These are phyloP conservation scores for Penicillium bovifimosum DNA, from an alignment of 495 filamentous ascomycete genomes.

Conservation along the genomic window DNA sequence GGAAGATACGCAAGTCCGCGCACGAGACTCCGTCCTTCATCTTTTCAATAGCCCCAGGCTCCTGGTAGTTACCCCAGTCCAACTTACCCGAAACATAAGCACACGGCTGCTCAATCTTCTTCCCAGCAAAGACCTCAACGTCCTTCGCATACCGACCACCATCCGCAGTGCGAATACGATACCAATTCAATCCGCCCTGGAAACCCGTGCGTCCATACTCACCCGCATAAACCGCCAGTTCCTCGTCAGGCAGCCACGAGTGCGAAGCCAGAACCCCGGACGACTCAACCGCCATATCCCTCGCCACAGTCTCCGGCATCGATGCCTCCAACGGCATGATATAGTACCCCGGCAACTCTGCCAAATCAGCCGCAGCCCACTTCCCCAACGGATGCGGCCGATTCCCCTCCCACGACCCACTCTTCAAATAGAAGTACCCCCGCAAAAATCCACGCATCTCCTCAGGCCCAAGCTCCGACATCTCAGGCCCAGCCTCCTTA, in stretches of 20 bases:
- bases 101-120: slow-evolving; percentile 57
- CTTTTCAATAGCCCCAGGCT: slow-evolving; percentile 55
- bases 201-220: slow-evolving; percentile 64
- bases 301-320: slow-evolving; percentile 53
- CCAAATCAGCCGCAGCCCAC: slow-evolving; percentile 53
- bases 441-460: slow-evolving; percentile 55
- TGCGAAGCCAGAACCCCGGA: slow-evolving; percentile 17
- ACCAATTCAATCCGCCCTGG: slow-evolving; percentile 68
- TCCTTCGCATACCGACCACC: slow-evolving; percentile 40
- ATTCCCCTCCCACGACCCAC: slow-evolving; percentile 54
- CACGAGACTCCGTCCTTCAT: slow-evolving; percentile 43
- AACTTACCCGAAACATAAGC: slow-evolving; percentile 53
- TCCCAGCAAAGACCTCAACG: slow-evolving; percentile 54
- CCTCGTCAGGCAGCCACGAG: slow-evolving; percentile 51
- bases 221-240: slow-evolving; percentile 53
- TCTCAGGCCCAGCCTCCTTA: slow-evolving; percentile 48
- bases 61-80: slow-evolving; percentile 66
- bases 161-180: slow-evolving; percentile 52
- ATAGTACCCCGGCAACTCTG: slow-evolving; percentile 61
- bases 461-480: slow-evolving; percentile 44
- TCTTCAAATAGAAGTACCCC: slow-evolving; percentile 66
- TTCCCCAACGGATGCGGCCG: slow-evolving; percentile 44
- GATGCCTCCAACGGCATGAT: slow-evolving; percentile 54
- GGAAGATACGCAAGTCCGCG: slow-evolving; percentile 46
- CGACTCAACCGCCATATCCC: slow-evolving; percentile 49